Evolutionary conservation across 768 basidiomycete genomes (phyloP), one percentile per base, ranked within the genome.

Genomic region (Lactarius hatsudake): DNA sequence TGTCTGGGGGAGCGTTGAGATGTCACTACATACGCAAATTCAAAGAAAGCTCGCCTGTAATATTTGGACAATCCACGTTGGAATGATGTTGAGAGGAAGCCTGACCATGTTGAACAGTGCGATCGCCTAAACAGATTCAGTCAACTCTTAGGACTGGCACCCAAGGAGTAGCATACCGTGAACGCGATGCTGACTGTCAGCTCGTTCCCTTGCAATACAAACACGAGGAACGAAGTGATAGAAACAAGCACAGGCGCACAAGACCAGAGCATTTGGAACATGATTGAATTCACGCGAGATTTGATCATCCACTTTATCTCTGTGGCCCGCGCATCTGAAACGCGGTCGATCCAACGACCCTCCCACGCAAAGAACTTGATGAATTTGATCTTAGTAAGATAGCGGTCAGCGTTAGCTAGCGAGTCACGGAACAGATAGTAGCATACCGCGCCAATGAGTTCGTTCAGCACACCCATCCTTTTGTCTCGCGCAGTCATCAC

Each of bases 281-380:
- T 74, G 56, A 94, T 77, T 2, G 82, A 83, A 74, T 95, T 95
- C 70, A 89, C 77, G 18, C 90, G 86, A 42, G 85, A 89, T 81
- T 89, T 89, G 65, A 90, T 76, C 82, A 94, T 82, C 88, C 91
- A 92, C 63, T 82, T 77, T 77, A 95, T 81, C 78, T 96, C 94
- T 17, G 77, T 77, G 51, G 82, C 82, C 67, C 94, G 81, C 2
- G 89, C 84, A 53, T 87, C 86, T 64, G 87, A 73, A 0, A 82
- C 86, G 15, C 86, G 81, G 32, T 82, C 76, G 53, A 90, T 89
- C 92, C 93, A 93, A 15, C 84, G 82, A 51, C 87, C 82, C 70
- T 91, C 89, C 83, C 90, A 92, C 1, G 90, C 90, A 68, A 92
- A 92, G 80, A 92, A 91, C 75, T 92, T 91, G 80, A 90, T 87